phyloP scores from a whole-genome alignment of 306 rosid genomes.

The Rosa persica region DNA sequence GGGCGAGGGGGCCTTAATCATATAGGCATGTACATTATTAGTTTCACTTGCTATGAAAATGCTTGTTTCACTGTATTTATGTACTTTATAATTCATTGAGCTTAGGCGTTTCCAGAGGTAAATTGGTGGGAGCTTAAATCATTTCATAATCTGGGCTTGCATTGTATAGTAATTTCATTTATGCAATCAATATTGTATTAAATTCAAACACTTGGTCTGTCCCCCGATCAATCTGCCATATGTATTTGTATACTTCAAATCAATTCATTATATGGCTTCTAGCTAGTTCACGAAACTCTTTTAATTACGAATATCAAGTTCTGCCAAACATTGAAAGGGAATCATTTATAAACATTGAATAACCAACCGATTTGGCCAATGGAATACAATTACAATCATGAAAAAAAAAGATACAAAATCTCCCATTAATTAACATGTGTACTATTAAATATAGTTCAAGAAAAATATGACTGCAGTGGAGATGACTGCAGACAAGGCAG shows the following conservation, averaged over 20 bases:
- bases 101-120: too few species aligned
- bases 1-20: too few species aligned
- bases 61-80: too few species aligned
- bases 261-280: not conserved
- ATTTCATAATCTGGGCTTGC: too few species aligned
- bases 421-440: not conserved
- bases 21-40: too few species aligned
- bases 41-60: too few species aligned
- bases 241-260: not conserved
- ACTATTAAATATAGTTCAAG: not conserved
- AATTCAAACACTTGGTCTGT: not conserved
- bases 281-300: not conserved
- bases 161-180: too few species aligned
- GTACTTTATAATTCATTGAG: too few species aligned
- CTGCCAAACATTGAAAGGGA: not conserved
- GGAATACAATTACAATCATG: not conserved
- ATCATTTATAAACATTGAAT: not conserved
- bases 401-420: not conserved
- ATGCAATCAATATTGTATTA: too few species aligned
- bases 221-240: not conserved
- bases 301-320: not conserved
- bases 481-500: constrained; percentile 20
- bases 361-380: not conserved
- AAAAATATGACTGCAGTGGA: constrained; percentile 8
- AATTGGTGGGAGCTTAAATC: too few species aligned